Base-by-base conservation (phyloP, 164 flowering plant genomes). In the Chimonanthus salicifolius region DNA sequence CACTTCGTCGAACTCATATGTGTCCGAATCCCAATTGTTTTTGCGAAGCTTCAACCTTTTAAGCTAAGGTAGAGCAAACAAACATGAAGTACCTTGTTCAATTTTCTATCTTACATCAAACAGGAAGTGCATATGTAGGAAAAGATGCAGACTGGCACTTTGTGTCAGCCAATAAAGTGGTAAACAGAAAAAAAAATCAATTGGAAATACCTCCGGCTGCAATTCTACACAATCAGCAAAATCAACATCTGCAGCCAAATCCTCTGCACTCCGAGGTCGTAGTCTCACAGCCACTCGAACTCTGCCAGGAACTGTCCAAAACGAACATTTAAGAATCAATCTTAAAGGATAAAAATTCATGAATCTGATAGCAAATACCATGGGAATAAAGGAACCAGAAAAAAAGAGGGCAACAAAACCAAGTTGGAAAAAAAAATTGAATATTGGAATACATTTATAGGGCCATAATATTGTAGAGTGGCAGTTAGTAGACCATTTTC, bases 211-310 rank as follows among this genome's bases (percentile, higher is more conserved):
- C 98, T 94, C 98, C 33, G 98, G 98, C 79, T 87, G 99, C 75
- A 95, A 77, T 74, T 95, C 97, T 15, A 95, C 99, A 80, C 99
- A 95, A 81, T 93, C 98, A 64, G 94, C 96, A 88, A 95, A 95
- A 85, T 95, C 99, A 67, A 97, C 94, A 87, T 95, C 99, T 15
- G 93, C 90, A 47, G 81, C 87, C 74, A 70, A 74, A 78, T 95
- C 99, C 75, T 95, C 98, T 47, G 88, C 83, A 85, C 88, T 95
- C 21, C 88, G 85, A 0, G 98, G 97, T 50, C 99, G 85, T 77
- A 95, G 81, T 79, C 99, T 83, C 33, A 95, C 96, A 75, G 97
- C 98, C 7, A 95, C 99, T 69, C 99, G 83, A 74, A 95, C 99
- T 80, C 98, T 87, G 69, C 96, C 97, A 50, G 82, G 83, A 81